Base-by-base conservation (phyloP, 2,329 filamentous ascomycete genomes). In the Aspergillus niger region DNA sequence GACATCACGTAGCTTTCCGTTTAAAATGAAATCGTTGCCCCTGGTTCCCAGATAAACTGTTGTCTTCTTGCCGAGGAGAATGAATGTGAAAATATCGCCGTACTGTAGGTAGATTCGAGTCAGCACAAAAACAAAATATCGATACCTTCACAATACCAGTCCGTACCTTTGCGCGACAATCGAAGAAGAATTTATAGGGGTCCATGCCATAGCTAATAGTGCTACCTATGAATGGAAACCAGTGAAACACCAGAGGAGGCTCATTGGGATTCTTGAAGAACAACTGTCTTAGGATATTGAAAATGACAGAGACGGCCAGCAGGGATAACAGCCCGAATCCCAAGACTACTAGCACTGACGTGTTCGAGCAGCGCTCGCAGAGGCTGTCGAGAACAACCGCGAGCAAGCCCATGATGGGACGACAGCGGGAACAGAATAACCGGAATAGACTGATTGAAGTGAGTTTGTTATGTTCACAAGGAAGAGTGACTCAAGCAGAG, bases 201-300 rank as follows among this genome's bases (percentile, higher is more conserved):
- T 98, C 92, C 79, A 97, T 97, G 77, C 94, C 94, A 80, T 98
- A 99, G 48, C 87, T 91, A 70, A 98, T 83, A 62, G 95, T 97
- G 81, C 89, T 97, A 65, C 94, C 94, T 71, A 99, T 84, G 67
- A 96, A 79, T 61, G 86, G 86, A 32, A 89, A 77, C 82, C 80
- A 85, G 76, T 88, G 86, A 76, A 88, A 88, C 52, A 88, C 86
- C 30, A 88, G 69, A 0, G 86, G 86, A 30, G 91, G 91, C 75
- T 92, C 90, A 74, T 92, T 90, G 55, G 89, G 86, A 69, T 92
- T 94, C 80, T 86, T 91, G 81, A 92, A 87, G 63, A 97, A 80
- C 59, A 96, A 69, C 79, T 98, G 94, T 65, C 83, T 83, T 68
- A 91, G 72, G 66, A 98, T 88, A 77, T 98, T 97, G 80, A 93